Evolutionary conservation across 139 green algal species (phyloP), one percentile per base, ranked within the genome.

Genomic region (Picocystis salinarum): DNA sequence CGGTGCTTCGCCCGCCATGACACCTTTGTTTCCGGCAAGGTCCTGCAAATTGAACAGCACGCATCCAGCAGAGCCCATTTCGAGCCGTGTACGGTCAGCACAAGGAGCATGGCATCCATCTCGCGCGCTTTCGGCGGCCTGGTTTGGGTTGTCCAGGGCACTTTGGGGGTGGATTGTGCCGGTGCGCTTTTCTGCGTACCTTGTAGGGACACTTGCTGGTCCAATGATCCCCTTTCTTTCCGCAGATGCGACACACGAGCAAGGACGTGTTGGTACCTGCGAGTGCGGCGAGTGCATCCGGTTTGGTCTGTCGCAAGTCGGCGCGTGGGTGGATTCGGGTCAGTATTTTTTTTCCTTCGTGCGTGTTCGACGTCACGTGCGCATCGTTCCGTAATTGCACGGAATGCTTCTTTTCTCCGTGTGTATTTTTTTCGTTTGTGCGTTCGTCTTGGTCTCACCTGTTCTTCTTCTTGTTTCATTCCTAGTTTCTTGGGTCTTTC

Each of bases 381-480:
- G n/a, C n/a, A n/a, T n/a, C n/a, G n/a, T n/a, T n/a, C n/a, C n/a
- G n/a, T n/a, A n/a, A n/a, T n/a, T n/a, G n/a, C n/a, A n/a, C n/a
- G n/a, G n/a, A n/a, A n/a, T n/a, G n/a, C n/a, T n/a, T n/a, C n/a
- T n/a, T n/a, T n/a, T n/a, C n/a, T n/a, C n/a, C n/a, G n/a, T n/a
- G n/a, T n/a, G n/a, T n/a, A n/a, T n/a, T n/a, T n/a, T n/a, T n/a
- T n/a, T n/a, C n/a, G n/a, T n/a, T n/a, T n/a, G n/a, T n/a, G n/a
- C n/a, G n/a, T 83, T 50, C 30, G 85, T 62, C 47, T 93, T 80
- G 17, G 34, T 27, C 53, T 59, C 27, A 37, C 34, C 66, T 45
- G 66, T 85, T 85, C 69, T 92, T 90, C 61, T 93, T 77, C 53
- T 82, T 62, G 28, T 70, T 67, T 20, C 69, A 37, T 82, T 69